Evolutionary conservation across 2,329 filamentous ascomycete species (phyloP).

Genomic region (Cercospora canescens): DNA sequence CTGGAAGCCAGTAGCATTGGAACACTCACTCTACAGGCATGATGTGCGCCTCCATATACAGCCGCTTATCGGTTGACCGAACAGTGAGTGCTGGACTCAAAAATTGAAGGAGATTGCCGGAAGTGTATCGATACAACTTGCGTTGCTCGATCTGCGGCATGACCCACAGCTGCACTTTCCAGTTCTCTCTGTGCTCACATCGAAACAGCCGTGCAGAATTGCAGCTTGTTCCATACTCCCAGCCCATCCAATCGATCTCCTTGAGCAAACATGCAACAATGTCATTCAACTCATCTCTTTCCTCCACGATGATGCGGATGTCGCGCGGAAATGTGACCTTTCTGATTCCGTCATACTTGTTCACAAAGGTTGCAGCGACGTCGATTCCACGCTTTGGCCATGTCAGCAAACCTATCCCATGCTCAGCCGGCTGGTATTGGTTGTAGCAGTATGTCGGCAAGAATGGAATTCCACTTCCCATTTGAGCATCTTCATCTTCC

Average conservation of each 20-base stretch:
- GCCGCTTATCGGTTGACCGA: slow-evolving; percentile 4
- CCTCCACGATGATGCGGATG: background rate
- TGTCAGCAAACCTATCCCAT: background rate
- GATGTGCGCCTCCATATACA: slow-evolving; percentile 20
- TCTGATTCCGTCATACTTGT: background rate
- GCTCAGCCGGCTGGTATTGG: background rate
- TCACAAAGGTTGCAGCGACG: slow-evolving; percentile 12
- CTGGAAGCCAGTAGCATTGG: no score
- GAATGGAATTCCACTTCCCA: slow-evolving; percentile 13
- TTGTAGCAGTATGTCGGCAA: slow-evolving; percentile 15
- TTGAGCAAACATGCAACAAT: background rate
- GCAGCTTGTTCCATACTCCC: background rate
- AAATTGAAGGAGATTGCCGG: slow-evolving; percentile 9
- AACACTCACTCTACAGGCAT: background rate
- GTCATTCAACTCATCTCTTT: slow-evolving; percentile 7
- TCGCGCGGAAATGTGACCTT: slow-evolving; percentile 10
- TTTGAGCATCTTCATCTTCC: background rate
- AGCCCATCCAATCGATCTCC: slow-evolving; percentile 2
- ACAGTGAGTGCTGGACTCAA: background rate
- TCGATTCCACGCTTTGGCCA: slow-evolving; percentile 15
- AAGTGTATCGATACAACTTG: slow-evolving; percentile 11
- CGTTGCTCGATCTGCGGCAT: slow-evolving; percentile 14
- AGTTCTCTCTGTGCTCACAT: background rate
- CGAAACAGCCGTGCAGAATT: slow-evolving; percentile 9
- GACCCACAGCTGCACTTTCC: slow-evolving; percentile 13